Base-by-base conservation (phyloP, 306 rosid species). In the Cucumis melo region DNA sequence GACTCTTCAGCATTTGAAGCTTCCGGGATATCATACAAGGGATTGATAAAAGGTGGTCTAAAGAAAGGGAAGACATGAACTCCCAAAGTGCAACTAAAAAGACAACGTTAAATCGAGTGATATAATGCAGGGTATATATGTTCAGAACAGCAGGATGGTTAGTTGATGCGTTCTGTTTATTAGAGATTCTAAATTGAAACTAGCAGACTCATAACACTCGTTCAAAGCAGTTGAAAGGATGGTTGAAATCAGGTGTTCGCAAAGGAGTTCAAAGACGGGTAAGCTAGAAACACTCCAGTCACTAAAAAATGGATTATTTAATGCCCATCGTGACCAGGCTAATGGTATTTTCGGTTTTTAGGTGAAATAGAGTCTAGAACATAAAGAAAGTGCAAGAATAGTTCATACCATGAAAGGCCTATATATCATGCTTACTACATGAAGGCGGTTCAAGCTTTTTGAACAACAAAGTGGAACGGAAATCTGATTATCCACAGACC, bases 361-460 rank as follows among this genome's bases (percentile, higher is more conserved):
- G 46, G 39, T 29, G 46, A 78, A 66, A 78, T 27, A 82, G 50
- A 46, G 75, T 61, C 57, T 7, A 20, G 48, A 39, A 36, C 67
- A 41, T 57, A 56, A 58, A 75, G 68, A 75, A 41, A 75, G 68
- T 7, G 23, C 57, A 38, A 73, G 70, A 59, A 61, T 17, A 75
- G 56, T 77, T 55, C 58, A 53, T 87, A 93, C 97, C 98, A 91
- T 82, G 80, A 93, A 88, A 77, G 97, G 97, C 81, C 89, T 89
- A 80, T 93, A 93, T 73, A 93, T 88, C 53, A 62, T 84, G 85
- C 84, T 71, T 71, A 89, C 77, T 34, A 77, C 78, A 80, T 93
- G 98, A 80, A 81, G 84, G 32, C 81, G 87, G 77, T 79, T 85
- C 24, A 87, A 86, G 83, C 91, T 88, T 83, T 91, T 78, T 7